Evolutionary conservation across 1,139 yeast genomes (phyloP).

Genomic region (Yamadazyma blattariae): DNA sequence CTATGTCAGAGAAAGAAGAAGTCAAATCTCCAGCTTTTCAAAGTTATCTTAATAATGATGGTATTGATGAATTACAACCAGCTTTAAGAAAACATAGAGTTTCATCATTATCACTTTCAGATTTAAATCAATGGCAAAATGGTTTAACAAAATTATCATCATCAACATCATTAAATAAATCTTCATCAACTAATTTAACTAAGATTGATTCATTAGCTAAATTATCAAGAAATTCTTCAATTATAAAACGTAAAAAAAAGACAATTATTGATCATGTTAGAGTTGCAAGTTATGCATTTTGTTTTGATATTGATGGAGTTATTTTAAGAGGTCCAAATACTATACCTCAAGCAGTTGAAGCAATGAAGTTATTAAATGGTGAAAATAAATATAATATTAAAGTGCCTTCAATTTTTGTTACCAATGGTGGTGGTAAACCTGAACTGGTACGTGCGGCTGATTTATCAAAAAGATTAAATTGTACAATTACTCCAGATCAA

Average conservation of each 20-base stretch:
- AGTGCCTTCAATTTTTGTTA: slow-evolving; percentile 83
- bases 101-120: slow-evolving; percentile 69
- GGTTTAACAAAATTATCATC: slow-evolving; percentile 50
- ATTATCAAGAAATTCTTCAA: slow-evolving; percentile 51
- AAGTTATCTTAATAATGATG: slow-evolving; percentile 68
- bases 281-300: slow-evolving; percentile 81
- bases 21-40: slow-evolving; percentile 26
- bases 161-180: slow-evolving; percentile 35
- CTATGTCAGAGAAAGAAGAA: slow-evolving; percentile 2
- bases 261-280: slow-evolving; percentile 61
- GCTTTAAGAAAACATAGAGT: slow-evolving; percentile 59
- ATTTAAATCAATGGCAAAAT: slow-evolving; percentile 58
- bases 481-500: slow-evolving; percentile 66
- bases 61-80: slow-evolving; percentile 65
- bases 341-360: slow-evolving; percentile 72
- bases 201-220: slow-evolving; percentile 50
- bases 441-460: slow-evolving; percentile 71
- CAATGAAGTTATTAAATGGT: slow-evolving; percentile 68
- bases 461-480: slow-evolving; percentile 56
- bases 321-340: slow-evolving; percentile 77
- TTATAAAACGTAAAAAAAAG: slow-evolving; percentile 49
- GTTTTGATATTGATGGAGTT: slow-evolving; percentile 86
- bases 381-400: slow-evolving; percentile 73
- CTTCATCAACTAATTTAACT: slow-evolving; percentile 43
- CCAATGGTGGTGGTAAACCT: slow-evolving; percentile 87